phyloP scores from a whole-genome alignment of 208 protist genomes.

The Trypanosoma vivax region DNA sequence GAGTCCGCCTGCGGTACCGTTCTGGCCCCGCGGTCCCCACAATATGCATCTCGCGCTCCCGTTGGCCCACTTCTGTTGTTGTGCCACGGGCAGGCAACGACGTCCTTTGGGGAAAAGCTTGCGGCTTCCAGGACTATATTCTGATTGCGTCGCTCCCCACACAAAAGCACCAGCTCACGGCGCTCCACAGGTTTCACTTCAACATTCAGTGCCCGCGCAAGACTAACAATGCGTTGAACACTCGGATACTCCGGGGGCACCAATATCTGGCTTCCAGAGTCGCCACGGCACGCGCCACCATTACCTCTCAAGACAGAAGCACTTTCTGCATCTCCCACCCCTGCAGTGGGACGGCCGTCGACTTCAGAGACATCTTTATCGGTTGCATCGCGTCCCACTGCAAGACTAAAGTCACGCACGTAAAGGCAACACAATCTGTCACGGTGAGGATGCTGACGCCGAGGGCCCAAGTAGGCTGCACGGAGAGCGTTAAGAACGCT shows the following conservation, averaged over 20 bases:
- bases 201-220: slow-evolving; percentile 47
- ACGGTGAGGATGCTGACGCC: slow-evolving; percentile 22
- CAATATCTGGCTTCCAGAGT: not conserved
- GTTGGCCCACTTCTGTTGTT: not conserved
- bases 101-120: slow-evolving; percentile 26
- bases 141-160: slow-evolving; percentile 76
- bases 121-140: slow-evolving; percentile 71
- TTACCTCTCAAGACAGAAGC: too few species aligned
- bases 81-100: slow-evolving; percentile 11
- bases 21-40: not conserved
- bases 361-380: not conserved
- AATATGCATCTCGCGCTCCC: too few species aligned
- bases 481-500: slow-evolving; percentile 55
- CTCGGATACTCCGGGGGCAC: slow-evolving; percentile 52
- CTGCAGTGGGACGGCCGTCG: not conserved
- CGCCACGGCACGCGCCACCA: not conserved
- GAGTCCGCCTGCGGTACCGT: not conserved
- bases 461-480: slow-evolving; percentile 17
- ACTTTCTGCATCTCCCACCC: not conserved
- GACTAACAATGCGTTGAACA: slow-evolving; percentile 44
- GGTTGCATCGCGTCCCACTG: not conserved
- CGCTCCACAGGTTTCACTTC: slow-evolving; percentile 56
- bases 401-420: slow-evolving; percentile 59
- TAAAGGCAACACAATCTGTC: slow-evolving; percentile 30
- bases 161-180: slow-evolving; percentile 57